These are phyloP conservation scores for Microglena sp. DNA, from an alignment of 139 green algal species.

Conservation along the genomic window DNA sequence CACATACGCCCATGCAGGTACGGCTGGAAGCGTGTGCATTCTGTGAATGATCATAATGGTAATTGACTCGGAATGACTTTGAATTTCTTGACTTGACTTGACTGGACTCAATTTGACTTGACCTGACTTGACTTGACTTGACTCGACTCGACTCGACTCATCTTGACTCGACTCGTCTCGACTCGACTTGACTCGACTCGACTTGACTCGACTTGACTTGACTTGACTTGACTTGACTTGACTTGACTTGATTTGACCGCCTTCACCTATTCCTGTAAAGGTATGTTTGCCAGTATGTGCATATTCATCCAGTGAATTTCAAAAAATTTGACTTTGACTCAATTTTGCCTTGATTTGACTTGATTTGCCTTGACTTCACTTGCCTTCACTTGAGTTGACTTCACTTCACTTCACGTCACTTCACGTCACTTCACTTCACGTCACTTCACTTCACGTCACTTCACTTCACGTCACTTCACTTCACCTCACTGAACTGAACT, in stretches of 20 bases:
- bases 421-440: background rate
- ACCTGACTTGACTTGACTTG: background rate
- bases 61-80: background rate
- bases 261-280: too few relatives aligned
- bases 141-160: background rate
- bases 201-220: too few relatives aligned
- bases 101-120: too few relatives aligned
- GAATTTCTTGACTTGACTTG: background rate
- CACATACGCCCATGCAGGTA: slow-evolving; percentile 30
- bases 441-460: background rate
- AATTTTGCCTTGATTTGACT: background rate
- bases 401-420: background rate
- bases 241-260: too few relatives aligned
- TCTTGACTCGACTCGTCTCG: too few relatives aligned
- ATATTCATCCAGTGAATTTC: background rate
- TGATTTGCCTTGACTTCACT: background rate
- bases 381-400: background rate
- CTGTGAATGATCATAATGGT: slow-evolving; percentile 12
- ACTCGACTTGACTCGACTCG: too few relatives aligned
- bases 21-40: too few relatives aligned
- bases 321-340: background rate
- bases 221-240: too few relatives aligned
- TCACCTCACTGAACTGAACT: background rate
- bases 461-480: background rate
- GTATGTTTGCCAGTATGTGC: background rate